Conservation (phyloP, 306 rosid genomes). For the Rubus parviflorus region DNA sequence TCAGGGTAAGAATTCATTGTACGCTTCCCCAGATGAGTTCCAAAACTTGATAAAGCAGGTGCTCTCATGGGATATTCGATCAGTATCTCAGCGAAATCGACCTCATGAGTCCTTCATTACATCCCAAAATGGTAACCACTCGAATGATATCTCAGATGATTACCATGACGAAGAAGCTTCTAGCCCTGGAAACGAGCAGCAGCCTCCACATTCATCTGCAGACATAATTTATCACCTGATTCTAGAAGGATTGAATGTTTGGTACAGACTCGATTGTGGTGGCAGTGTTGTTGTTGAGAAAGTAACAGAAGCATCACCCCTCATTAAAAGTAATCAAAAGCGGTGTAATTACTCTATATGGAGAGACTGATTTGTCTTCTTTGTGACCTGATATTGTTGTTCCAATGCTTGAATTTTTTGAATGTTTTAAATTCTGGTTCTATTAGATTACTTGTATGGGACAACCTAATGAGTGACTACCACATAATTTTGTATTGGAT, state of each 20-base stretch:
- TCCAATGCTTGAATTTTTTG: neutral
- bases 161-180: conserved; percentile 37
- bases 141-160: conserved; percentile 41
- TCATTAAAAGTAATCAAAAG: conserved; percentile 30
- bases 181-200: conserved; percentile 29
- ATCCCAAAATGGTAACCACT: conserved; percentile 31
- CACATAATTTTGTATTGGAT: neutral
- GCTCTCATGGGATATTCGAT: conserved; percentile 95
- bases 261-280: conserved; percentile 55
- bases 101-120: conserved; percentile 45
- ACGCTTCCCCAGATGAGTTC: conserved; percentile 69
- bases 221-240: conserved; percentile 61
- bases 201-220: conserved; percentile 25
- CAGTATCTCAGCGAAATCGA: conserved; percentile 68
- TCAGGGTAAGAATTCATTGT: conserved; percentile 72
- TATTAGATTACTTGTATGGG: neutral
- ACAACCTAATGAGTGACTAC: neutral
- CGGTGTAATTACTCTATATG: conserved; percentile 43
- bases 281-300: conserved; percentile 62
- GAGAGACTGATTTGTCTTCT: conserved; percentile 33
- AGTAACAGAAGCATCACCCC: conserved; percentile 35
- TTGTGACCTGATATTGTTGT: neutral
- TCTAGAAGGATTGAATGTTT: conserved; percentile 77
- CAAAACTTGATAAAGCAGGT: conserved; percentile 72
- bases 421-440: neutral